A percentile compares a stretch with the other conserved stretches of the same genome.
phyloP scores from a whole-genome alignment of 768 basidiomycete species.

The Multifurca ochricompacta region DNA sequence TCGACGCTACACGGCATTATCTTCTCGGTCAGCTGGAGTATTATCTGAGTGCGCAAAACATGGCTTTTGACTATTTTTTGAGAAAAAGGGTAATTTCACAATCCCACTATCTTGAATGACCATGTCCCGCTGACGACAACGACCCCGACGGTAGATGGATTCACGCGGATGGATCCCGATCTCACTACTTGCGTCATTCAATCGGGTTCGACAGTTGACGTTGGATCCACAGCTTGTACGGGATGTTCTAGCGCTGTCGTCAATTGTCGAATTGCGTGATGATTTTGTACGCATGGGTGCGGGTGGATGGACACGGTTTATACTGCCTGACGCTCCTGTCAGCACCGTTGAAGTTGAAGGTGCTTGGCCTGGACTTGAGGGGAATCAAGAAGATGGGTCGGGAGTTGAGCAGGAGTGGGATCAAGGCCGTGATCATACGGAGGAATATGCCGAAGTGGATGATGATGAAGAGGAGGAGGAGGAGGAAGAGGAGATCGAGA shows the following conservation, averaged over 20 bases:
- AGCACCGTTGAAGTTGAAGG: conserved; percentile 35
- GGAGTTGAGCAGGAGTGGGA: not conserved
- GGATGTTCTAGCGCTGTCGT: conserved; percentile 62
- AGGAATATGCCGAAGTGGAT: conserved; percentile 33
- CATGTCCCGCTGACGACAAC: conserved; percentile 6
- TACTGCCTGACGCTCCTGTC: conserved; percentile 52
- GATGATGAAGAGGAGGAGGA: conserved; percentile 61
- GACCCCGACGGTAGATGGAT: conserved; percentile 62
- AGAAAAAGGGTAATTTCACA: conserved; percentile 49
- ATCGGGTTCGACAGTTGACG: conserved; percentile 68
- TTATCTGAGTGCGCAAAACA: conserved; percentile 84
- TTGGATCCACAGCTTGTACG: conserved; percentile 48
- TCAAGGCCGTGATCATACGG: conserved; percentile 20
- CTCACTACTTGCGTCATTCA: conserved; percentile 76
- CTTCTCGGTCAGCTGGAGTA: conserved; percentile 85
- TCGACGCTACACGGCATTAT: conserved; percentile 60
- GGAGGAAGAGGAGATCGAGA: conserved; percentile 71
- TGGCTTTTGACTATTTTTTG: conserved; percentile 81
- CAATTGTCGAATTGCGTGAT: conserved; percentile 59
- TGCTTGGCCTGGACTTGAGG: not conserved
- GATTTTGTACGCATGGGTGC: conserved; percentile 62
- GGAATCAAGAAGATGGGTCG: not conserved
- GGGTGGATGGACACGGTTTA: conserved; percentile 49
- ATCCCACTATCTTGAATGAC: not conserved
- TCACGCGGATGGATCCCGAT: conserved; percentile 81